phyloP scores from a whole-genome alignment of 331 rosid species.

The Pyrus hybrid region DNA sequence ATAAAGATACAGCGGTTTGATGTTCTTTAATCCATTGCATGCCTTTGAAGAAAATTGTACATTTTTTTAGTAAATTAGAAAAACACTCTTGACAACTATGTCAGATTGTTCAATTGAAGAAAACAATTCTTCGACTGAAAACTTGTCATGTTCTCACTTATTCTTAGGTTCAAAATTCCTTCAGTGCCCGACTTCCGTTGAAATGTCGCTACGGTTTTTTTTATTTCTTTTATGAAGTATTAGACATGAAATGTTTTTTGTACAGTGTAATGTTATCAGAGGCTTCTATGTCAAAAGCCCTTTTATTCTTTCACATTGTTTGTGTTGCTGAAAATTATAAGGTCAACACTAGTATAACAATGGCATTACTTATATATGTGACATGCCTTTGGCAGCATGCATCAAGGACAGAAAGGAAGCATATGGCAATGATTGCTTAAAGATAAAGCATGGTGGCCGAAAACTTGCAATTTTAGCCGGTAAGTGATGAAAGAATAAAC shows the following conservation, averaged over 20 bases:
- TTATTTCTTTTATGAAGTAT: neutral
- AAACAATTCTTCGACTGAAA: neutral
- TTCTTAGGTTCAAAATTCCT: neutral
- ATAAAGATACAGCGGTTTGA: neutral
- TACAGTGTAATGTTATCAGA: neutral
- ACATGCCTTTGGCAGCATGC: slow-evolving; percentile 52
- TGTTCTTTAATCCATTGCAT: neutral
- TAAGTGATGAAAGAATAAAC: slow-evolving; percentile 7
- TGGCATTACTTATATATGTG: slow-evolving; percentile 4
- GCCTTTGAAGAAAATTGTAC: neutral
- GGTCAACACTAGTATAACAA: neutral
- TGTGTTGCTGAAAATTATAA: neutral
- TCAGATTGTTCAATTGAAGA: neutral
- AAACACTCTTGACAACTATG: neutral
- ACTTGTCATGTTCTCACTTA: neutral
- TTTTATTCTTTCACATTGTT: neutral
- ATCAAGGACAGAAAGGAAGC: slow-evolving; percentile 53
- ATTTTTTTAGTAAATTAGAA: neutral
- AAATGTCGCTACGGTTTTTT: neutral
- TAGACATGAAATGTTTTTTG: neutral
- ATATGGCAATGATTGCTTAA: slow-evolving; percentile 56
- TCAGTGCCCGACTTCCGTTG: neutral
- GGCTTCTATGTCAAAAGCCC: neutral
- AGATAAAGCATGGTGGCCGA: slow-evolving; percentile 40
- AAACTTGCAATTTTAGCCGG: slow-evolving; percentile 59